Percentiles rank a stretch among this genome's conserved stretches.
phyloP scores from a whole-genome alignment of 371 early-diverging fungal genomes.

The Capillidium rhysosporum region DNA sequence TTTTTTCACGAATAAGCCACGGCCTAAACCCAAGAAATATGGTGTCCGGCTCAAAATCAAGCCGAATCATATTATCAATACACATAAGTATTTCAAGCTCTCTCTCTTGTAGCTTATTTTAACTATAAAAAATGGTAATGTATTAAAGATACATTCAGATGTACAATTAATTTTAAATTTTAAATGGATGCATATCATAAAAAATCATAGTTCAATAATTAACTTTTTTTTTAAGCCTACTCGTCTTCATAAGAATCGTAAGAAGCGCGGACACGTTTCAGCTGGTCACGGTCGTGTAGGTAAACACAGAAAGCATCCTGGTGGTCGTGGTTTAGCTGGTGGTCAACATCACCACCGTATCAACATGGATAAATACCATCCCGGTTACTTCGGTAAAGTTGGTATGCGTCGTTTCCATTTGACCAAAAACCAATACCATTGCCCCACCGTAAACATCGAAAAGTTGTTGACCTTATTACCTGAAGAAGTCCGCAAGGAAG shows the following conservation, averaged over 20 bases:
- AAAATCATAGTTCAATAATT: too few relatives aligned
- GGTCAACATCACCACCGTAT: constrained; percentile 99
- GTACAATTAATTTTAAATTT: too few relatives aligned
- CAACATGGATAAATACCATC: constrained; percentile 99
- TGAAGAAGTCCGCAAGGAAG: constrained; percentile 74
- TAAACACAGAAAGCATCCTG: constrained; percentile 99
- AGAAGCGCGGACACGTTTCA: constrained; percentile 84
- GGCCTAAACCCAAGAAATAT: too few relatives aligned
- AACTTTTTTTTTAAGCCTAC: constrained; percentile 33
- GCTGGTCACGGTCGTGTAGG: constrained; percentile 87
- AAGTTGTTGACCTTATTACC: constrained; percentile 89
- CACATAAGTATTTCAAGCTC: too few relatives aligned
- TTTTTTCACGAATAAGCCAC: too few relatives aligned
- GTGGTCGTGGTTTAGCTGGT: constrained; percentile 99
- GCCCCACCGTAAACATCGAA: constrained; percentile 83
- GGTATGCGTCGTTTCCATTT: constrained; percentile 99
- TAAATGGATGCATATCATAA: too few relatives aligned
- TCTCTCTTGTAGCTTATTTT: too few relatives aligned
- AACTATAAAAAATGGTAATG: too few relatives aligned
- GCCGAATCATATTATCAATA: too few relatives aligned
- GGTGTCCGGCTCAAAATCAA: too few relatives aligned
- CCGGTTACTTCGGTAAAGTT: constrained; percentile 99
- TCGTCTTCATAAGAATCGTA: constrained; percentile 68
- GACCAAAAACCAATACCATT: constrained; percentile 80
- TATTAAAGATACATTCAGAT: too few relatives aligned